phyloP scores from a whole-genome alignment of 1,139 yeast species.

The Suhomyces yuchorum region DNA sequence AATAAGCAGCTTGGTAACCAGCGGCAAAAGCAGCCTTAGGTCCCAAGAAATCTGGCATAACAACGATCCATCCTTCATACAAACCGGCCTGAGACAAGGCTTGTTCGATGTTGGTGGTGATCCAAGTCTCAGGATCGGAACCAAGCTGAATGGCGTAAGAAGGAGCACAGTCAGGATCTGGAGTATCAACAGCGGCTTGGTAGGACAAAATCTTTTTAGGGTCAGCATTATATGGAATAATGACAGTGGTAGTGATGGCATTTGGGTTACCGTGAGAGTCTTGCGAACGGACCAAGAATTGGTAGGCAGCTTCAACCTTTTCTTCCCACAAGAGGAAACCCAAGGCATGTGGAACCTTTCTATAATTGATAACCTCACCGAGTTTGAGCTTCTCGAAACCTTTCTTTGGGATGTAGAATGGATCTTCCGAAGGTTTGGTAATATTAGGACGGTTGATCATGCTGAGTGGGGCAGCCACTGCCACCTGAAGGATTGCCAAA shows the following conservation, averaged over 20 bases:
- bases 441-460: neutral
- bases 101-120: conserved; percentile 13
- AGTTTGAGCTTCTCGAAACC: conserved; percentile 26
- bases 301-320: conserved; percentile 30
- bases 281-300: conserved; percentile 36
- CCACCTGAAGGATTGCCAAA: neutral
- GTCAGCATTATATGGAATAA: conserved; percentile 35
- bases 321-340: conserved; percentile 13
- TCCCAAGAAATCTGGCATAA: conserved; percentile 39
- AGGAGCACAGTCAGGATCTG: conserved; percentile 33
- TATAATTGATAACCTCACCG: conserved; percentile 30
- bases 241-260: conserved; percentile 34
- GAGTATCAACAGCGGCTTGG: conserved; percentile 38
- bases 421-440: conserved; percentile 21
- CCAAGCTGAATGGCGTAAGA: conserved; percentile 32
- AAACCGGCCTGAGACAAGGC: conserved; percentile 18
- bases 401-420: conserved; percentile 30
- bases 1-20: conserved; percentile 32
- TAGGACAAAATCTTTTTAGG: conserved; percentile 33
- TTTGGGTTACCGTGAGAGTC: conserved; percentile 36
- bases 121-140: conserved; percentile 16
- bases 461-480: conserved; percentile 2
- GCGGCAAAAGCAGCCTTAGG: conserved; percentile 31
- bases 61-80: conserved; percentile 34
- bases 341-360: conserved; percentile 17